Evolutionary conservation across 805 yeast species (phyloP), one percentile per base, ranked within the genome.

Genomic region (Cyberlindnera subsufficiens): DNA sequence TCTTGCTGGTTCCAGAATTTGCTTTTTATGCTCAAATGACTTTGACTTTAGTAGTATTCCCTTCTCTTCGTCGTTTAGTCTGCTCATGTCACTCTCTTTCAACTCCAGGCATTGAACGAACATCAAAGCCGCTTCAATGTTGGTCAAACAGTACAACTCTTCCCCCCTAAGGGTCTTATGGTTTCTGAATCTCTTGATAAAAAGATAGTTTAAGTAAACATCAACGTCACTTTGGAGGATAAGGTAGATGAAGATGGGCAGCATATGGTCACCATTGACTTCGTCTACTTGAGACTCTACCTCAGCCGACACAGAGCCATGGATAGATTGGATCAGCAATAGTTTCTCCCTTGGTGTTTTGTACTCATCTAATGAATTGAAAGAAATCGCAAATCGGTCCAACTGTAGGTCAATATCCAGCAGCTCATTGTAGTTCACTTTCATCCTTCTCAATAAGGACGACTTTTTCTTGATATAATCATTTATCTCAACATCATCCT

Each of bases 61-160:
- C 32, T 54, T 53, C 15, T 50, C 44, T n/a, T 49, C 16, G 33
- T 42, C 10, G 43, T 43, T 6, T 51, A 35, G 16, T 32, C 16
- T 11, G 2, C 10, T 22, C 11, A 22, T 11, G 3, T 22, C 27
- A 22, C 10, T 10, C 27, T 22, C 27, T 22, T 9, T 22, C 27
- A 37, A 16, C 4, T 50, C 44, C 11, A 53, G 37, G 3, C 46
- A 30, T 20, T 47, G 45, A 1, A 47, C 42, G 25, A 45, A 57
- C 29, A 49, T 43, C 34, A 57, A 43, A 10, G 60, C 46, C 10
- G 61, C 61, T 38, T 57, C 61, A 11, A 52, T 32, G 40, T 57
- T 57, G 4, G 60, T 57, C 14, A 57, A 40, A 20, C 56, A 52
- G 39, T 53, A 57, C 1, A 52, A 35, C 3, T 50, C 43, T n/a